Conservation (phyloP, 257 asterid species). For the Schizonepeta tenuifolia region DNA sequence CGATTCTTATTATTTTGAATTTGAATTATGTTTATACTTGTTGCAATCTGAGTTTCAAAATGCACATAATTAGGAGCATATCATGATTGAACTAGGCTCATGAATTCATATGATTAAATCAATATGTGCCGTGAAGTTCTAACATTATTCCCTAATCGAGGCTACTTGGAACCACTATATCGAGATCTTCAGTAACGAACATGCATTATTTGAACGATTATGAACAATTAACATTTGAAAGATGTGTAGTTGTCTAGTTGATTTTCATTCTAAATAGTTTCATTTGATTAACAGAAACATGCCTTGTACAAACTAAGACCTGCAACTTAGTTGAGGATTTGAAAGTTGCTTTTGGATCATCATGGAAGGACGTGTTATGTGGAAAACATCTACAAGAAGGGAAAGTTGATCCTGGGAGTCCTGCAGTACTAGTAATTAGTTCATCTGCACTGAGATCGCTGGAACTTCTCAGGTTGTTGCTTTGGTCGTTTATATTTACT, state of each 20-base stretch:
- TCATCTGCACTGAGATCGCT: conserved; percentile 79
- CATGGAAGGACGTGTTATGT: conserved; percentile 73
- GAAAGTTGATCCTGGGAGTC: conserved; percentile 75
- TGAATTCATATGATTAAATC: neutral
- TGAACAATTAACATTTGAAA: conserved; percentile 3
- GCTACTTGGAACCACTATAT: too few relatives aligned
- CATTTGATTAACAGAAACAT: conserved; percentile 47
- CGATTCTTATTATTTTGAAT: neutral
- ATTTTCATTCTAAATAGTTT: conserved; percentile 3
- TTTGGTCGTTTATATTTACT: conserved; percentile 15
- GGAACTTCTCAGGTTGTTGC: conserved; percentile 76
- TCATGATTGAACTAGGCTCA: neutral
- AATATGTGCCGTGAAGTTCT: neutral
- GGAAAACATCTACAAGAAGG: conserved; percentile 61
- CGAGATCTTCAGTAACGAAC: neutral
- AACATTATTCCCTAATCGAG: too few relatives aligned
- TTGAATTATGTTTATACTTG: neutral
- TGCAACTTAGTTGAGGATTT: conserved; percentile 60
- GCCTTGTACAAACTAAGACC: conserved; percentile 45
- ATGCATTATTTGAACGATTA: neutral
- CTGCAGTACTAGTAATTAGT: conserved; percentile 83
- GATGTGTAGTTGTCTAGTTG: conserved; percentile 25
- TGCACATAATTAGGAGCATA: too few relatives aligned
- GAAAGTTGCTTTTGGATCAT: conserved; percentile 75
- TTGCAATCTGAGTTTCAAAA: neutral